Base-by-base conservation (phyloP, 2,329 filamentous ascomycete species). In the Fusarium clavum region DNA sequence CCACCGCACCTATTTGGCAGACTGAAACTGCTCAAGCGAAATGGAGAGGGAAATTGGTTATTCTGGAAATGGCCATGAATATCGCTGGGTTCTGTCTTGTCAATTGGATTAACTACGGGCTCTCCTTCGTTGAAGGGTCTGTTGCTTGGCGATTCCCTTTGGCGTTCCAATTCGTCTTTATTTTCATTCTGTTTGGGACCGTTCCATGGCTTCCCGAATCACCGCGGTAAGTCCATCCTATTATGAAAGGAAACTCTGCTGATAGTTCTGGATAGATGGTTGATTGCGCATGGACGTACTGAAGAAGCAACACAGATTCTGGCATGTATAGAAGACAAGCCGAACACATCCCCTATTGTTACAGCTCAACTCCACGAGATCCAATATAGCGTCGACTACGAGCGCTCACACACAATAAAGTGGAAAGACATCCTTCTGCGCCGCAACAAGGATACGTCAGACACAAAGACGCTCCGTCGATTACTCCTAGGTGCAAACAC, bases 161-260 rank as follows among this genome's bases (percentile, higher is more conserved):
- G 2, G 82, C 81, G 1, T 80, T 85, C 60, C 82, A 85, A 60
- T 77, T 83, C 24, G 54, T 84, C 25, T 84, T 84, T 65, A 79
- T 78, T 40, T 59, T 79, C 8, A 38, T 78, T 16, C 72, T 81
- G 8, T 75, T 75, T 8, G 65, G 52, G 8, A 77, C 76, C 0
- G 73, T 80, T 5, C 74, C 78, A 9, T 74, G 76, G 75, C 44
- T 70, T 18, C 68, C 67, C 3, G 67, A 70, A 8, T 70, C 68
- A 13, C 68, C 62, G 0, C 52, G 66, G 66, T 70, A 24, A 5
- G 45, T 48, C 8, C 13, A 8, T 18, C 1, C 5, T 8, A 2
- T 13, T 4, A 16, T 2, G 10, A 4, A 10, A 2, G 1, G 8
- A 13, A 3, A 5, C 4, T 4, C 14, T 20, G 8, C 20, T 43